A percentile compares a stretch with the other conserved stretches of the same genome.
Evolutionary conservation across 306 rosid genomes (phyloP).

Genomic region (Quercus cerris): DNA sequence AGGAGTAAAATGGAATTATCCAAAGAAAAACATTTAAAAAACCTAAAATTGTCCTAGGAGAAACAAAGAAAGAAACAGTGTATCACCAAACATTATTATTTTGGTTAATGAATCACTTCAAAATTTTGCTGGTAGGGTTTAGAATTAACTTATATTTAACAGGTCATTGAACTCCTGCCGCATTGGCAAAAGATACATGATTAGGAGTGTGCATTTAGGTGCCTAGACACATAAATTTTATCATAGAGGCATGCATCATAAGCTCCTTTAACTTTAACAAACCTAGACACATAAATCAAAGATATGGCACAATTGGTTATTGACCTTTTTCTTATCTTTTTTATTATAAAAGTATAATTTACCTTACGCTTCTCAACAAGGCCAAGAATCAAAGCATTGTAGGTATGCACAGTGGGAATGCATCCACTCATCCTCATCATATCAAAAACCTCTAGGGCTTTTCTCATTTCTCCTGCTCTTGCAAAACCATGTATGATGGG

Average conservation of each 20-base stretch:
- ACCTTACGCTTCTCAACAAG: conserved; percentile 95
- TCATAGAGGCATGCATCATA: neutral
- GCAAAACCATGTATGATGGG: conserved; percentile 95
- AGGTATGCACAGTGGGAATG: conserved; percentile 93
- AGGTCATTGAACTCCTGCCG: neutral
- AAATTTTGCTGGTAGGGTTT: neutral
- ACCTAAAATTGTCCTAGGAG: neutral
- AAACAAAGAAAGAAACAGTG: neutral
- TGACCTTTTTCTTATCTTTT: neutral
- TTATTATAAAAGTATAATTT: conserved; percentile 17
- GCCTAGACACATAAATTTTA: neutral
- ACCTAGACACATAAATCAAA: neutral
- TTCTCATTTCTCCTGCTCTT: conserved; percentile 74
- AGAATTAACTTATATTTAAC: neutral
- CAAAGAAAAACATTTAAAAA: neutral
- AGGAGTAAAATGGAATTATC: neutral
- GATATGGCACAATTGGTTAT: neutral
- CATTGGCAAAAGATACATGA: neutral
- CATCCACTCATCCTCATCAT: conserved; percentile 96
- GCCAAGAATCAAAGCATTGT: conserved; percentile 90
- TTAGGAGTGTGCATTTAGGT: neutral
- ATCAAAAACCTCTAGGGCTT: conserved; percentile 81
- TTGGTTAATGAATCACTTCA: neutral
- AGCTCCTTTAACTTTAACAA: conserved; percentile 1
- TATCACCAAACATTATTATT: neutral